Percentiles rank a stretch among this genome's conserved stretches.
These are phyloP conservation scores for Albizia julibrissin DNA, from an alignment of 306 rosid species.

Conservation along the genomic window DNA sequence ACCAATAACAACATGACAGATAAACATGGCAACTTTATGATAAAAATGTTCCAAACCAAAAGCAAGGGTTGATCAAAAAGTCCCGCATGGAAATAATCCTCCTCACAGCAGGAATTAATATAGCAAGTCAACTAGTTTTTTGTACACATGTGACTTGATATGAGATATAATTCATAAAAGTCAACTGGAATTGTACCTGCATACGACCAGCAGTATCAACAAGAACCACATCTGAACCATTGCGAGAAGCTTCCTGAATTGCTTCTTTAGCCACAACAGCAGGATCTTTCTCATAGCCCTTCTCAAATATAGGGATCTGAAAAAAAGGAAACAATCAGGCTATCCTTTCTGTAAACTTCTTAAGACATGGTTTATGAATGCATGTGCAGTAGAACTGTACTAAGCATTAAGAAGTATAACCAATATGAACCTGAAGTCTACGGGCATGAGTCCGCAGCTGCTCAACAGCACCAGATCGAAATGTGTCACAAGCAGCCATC, in stretches of 20 bases:
- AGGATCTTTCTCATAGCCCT: constrained; percentile 99
- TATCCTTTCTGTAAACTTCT: constrained; percentile 2
- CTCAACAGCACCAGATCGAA: constrained; percentile 98
- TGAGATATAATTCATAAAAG: background rate
- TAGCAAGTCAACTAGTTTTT: background rate
- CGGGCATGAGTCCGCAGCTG: constrained; percentile 99
- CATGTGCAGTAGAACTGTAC: background rate
- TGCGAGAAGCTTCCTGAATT: constrained; percentile 84
- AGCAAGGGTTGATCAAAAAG: constrained; percentile 21
- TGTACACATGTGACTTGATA: background rate
- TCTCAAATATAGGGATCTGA: constrained; percentile 94
- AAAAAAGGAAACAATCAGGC: constrained; percentile 23
- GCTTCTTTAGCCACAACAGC: constrained; percentile 98
- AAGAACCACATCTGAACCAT: constrained; percentile 95
- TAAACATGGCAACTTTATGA: constrained; percentile 11
- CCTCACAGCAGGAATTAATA: background rate
- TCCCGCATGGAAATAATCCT: background rate
- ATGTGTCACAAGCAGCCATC: constrained; percentile 99
- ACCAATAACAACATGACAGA: constrained; percentile 15
- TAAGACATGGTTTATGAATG: background rate
- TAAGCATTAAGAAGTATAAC: constrained; percentile 17
- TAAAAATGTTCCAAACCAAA: constrained; percentile 4
- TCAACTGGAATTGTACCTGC: constrained; percentile 57
- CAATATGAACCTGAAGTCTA: constrained; percentile 79
- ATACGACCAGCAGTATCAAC: constrained; percentile 98